phyloP scores from a whole-genome alignment of 2,329 filamentous ascomycete species.

The Emericellopsis atlantica region DNA sequence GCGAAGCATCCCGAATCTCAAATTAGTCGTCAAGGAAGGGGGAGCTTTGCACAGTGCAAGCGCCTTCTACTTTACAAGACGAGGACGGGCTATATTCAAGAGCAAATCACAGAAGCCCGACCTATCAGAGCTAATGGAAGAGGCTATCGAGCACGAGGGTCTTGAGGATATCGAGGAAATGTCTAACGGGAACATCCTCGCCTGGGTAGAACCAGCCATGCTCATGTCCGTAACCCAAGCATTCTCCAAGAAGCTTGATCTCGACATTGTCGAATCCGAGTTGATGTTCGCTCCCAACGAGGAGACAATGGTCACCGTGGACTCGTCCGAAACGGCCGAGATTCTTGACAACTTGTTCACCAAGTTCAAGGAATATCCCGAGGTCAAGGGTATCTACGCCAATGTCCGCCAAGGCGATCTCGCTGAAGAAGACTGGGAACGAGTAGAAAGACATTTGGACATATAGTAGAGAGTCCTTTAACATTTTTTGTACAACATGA shows the following conservation, averaged over 20 bases:
- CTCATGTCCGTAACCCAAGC: constrained; percentile 22
- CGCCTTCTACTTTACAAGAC: constrained; percentile 73
- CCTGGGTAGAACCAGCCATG: constrained; percentile 29
- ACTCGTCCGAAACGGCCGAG: constrained; percentile 40
- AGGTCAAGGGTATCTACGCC: constrained; percentile 68
- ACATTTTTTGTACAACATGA: constrained; percentile 2
- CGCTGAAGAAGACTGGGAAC: constrained; percentile 39
- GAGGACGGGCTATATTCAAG: constrained; percentile 62
- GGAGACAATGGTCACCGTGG: constrained; percentile 58
- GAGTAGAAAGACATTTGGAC: constrained; percentile 39
- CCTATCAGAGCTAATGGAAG: constrained; percentile 66
- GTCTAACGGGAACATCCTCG: constrained; percentile 54
- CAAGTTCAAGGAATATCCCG: constrained; percentile 51
- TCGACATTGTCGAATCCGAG: constrained; percentile 62
- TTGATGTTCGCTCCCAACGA: constrained; percentile 79
- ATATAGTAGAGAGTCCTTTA: constrained; percentile 13
- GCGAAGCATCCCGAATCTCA: constrained; percentile 61
- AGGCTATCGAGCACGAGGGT: constrained; percentile 68
- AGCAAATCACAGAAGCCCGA: constrained; percentile 30
- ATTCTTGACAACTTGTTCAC: constrained; percentile 48
- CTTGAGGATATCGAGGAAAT: constrained; percentile 61
- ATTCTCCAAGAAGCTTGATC: constrained; percentile 47
- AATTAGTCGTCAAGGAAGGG: constrained; percentile 55
- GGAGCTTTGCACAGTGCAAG: constrained; percentile 63
- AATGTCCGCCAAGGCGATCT: constrained; percentile 47